Evolutionary conservation across 129 eudicot genomes (phyloP).

Genomic region (Smallanthus sonchifolius): DNA sequence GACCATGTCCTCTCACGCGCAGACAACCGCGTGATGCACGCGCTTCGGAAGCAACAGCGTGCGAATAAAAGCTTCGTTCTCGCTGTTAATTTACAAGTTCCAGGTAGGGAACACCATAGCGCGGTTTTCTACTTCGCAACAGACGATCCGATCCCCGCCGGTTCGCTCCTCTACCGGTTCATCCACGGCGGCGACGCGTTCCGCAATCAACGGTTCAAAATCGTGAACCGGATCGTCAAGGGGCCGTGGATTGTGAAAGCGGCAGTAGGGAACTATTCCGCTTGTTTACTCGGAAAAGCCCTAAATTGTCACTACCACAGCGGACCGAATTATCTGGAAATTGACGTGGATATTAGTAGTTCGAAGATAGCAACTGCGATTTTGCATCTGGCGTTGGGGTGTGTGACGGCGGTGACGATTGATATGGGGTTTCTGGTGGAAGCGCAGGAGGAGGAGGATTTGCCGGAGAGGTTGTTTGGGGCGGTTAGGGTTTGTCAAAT

Average conservation of each 20-base stretch:
- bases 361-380: constrained; percentile 73
- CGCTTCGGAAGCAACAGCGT: constrained; percentile 29
- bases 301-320: constrained; percentile 57
- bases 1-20: constrained; percentile 66
- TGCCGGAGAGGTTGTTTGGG: constrained; percentile 80
- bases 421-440: constrained; percentile 92
- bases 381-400: constrained; percentile 74
- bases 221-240: constrained; percentile 75
- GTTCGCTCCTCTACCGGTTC: constrained; percentile 57
- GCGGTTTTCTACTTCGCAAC: constrained; percentile 82
- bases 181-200: constrained; percentile 65
- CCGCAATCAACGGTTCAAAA: constrained; percentile 69
- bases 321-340: constrained; percentile 68
- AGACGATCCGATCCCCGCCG: constrained; percentile 51
- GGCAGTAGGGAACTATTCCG: constrained; percentile 75
- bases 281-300: constrained; percentile 77
- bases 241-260: constrained; percentile 93
- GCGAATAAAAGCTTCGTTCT: constrained; percentile 48
- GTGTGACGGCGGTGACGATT: constrained; percentile 70
- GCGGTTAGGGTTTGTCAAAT: constrained; percentile 89
- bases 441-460: constrained; percentile 67
- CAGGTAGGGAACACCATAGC: constrained; percentile 74
- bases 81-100: constrained; percentile 74
- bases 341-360: constrained; percentile 82
- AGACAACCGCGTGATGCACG: constrained; percentile 62